Conservation (phyloP, 768 basidiomycete species). For the Nidularia sp. region DNA sequence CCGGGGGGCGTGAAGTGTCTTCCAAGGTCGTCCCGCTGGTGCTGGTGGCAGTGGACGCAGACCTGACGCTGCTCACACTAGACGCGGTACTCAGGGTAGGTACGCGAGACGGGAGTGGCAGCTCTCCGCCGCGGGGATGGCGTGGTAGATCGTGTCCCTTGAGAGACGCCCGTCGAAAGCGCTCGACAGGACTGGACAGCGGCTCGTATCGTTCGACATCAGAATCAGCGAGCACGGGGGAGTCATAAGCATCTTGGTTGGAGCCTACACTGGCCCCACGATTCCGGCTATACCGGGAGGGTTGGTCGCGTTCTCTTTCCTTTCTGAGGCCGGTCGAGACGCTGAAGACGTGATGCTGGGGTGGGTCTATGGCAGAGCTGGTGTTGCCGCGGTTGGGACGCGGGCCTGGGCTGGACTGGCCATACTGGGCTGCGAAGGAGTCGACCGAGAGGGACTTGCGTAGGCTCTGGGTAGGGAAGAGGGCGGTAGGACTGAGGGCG, state of each 20-base stretch:
- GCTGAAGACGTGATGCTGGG: conserved; percentile 18
- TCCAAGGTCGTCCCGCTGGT: conserved; percentile 19
- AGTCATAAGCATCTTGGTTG: conserved; percentile 33
- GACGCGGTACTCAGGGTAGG: conserved; percentile 32
- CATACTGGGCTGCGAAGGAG: conserved; percentile 58
- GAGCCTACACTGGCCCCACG: conserved; percentile 57
- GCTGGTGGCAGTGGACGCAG: conserved; percentile 23
- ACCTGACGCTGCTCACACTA: conserved; percentile 32
- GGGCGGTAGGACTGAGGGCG: conserved; percentile 19
- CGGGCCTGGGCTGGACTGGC: conserved; percentile 29
- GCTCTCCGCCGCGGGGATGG: conserved; percentile 51
- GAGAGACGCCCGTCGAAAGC: conserved; percentile 42
- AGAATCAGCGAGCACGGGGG: conserved; percentile 35
- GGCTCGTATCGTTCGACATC: conserved; percentile 53
- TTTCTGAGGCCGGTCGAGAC: too few species aligned
- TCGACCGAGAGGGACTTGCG: conserved; percentile 78
- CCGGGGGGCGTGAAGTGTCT: conserved; percentile 23
- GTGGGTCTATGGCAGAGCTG: conserved; percentile 26
- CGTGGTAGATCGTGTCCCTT: conserved; percentile 40
- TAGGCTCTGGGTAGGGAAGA: conserved; percentile 35
- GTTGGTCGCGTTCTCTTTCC: neutral
- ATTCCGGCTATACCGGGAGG: conserved; percentile 39
- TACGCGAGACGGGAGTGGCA: conserved; percentile 58
- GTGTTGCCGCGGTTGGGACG: conserved; percentile 34
- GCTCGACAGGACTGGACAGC: conserved; percentile 32